Base-by-base conservation (phyloP, 805 yeast genomes). In the Spathaspora hagerdaliae region DNA sequence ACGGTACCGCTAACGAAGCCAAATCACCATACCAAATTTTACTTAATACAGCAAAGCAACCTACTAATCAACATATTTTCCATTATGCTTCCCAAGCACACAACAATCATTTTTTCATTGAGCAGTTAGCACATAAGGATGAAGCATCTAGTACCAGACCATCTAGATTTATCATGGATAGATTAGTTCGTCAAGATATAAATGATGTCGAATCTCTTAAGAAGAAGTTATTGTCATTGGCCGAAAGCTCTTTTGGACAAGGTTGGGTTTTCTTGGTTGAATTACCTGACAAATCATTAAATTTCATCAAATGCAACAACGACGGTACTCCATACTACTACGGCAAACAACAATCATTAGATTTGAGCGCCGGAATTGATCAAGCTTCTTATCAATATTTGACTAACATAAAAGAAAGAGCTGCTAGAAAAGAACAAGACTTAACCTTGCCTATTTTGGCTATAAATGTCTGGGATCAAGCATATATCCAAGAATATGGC, bases 1-100 rank as follows among this genome's bases (percentile, higher is more conserved):
- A 77, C 41, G 97, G 96, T 12, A 87, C 96, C 1, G 84, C 81
- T 45, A 77, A 82, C 61, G 97, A 89, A 64, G 77, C 85, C 7
- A 80, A 86, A 60, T 69, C 77, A 14, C 92, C 96, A 3, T 80
- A 84, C 61, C 86, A 86, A 50, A 79, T 88, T 44, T 61, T 82
- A 47, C 65, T 81, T 48, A 77, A 82, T 52, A 81, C 94, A 0
- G 85, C 90, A 3, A 77, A 78, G 56, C 78, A 81, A 51, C 73
- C 86, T 29, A 78, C 81, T 29, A 78, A 79, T 55, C 83, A 90
- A 31, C 78, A 79, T 45, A 65, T 79, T n/a, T 91, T 84, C 74
- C 94, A 91, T 67, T 80, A 77, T 58, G 97, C 98, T 2, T 87
- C 96, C 5, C 96, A 87, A 61, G 83, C 90, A 2, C 92, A 87